Evolutionary conservation across 257 asterid species (phyloP), one percentile per base, ranked within the genome.

Genomic region (Penstemon barbatus): DNA sequence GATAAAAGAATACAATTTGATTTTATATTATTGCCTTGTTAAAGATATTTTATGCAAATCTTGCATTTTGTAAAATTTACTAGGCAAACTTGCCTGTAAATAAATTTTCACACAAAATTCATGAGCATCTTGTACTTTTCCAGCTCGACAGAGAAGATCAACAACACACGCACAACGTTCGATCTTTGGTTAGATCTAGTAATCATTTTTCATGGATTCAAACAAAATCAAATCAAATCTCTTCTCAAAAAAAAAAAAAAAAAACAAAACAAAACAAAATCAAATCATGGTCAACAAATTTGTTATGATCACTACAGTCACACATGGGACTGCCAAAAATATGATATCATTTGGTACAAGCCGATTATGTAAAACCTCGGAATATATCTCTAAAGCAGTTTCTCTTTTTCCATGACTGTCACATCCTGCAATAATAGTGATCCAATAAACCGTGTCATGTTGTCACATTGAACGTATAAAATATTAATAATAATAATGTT

Each of bases 111-210:
- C 91, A 87, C 85, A 89, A 72, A 83, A 91, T 7, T 70, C 66
- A 66, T 83, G 87, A 1, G 91, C 95, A 49, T 89, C 89, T 74
- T 81, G 76, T 8, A 89, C 84, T 84, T 78, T 87, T 41, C 90
- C 91, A 6, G 95, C 95, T 64, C 97, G 89, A 66, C 96, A 89
- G 12, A 91, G 91, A 43, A 91, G 93, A 79, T 91, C 97, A 61
- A 91, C 87, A 25, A 89, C 48, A 72, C 96, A 91, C 0, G 90
- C 97, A 59, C 74, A 75, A 73, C 89, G 97, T 66, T 91, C 93
- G 39, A 82, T 69, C 74, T 81, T 85, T 57, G 97, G 95, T 75
- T 84, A 78, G 33, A 91, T 79, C 41, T 76, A 63, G 41, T 80
- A 76, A 74, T 85, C 86, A 15, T 77, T 79, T 74, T 39, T 74